phyloP scores from a whole-genome alignment of 441 rosid genomes.

The Biscutella auriculata region DNA sequence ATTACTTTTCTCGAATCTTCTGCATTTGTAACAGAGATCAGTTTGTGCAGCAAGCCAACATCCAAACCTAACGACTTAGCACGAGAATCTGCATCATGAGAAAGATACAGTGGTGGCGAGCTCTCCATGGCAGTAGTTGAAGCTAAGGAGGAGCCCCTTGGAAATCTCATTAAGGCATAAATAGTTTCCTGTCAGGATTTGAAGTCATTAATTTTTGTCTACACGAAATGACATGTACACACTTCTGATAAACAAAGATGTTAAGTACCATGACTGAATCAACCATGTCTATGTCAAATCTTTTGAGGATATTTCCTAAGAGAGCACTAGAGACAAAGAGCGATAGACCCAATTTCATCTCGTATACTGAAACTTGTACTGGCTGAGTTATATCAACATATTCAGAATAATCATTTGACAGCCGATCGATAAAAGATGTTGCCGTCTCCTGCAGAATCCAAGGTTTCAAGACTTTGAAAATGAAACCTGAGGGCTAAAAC shows the following conservation, averaged over 20 bases:
- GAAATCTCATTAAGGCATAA: slow-evolving; percentile 73
- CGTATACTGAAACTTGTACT: slow-evolving; percentile 83
- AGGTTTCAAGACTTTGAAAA: slow-evolving; percentile 10
- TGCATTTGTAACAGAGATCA: slow-evolving; percentile 41
- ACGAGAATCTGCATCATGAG: slow-evolving; percentile 27
- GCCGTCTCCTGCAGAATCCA: slow-evolving; percentile 63
- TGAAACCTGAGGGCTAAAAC: not conserved
- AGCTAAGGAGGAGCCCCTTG: slow-evolving; percentile 33
- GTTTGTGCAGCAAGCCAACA: slow-evolving; percentile 48
- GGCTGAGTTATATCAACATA: slow-evolving; percentile 78
- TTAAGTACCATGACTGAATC: slow-evolving; percentile 50
- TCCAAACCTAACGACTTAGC: slow-evolving; percentile 33
- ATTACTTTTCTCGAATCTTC: slow-evolving; percentile 38
- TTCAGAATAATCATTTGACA: slow-evolving; percentile 56
- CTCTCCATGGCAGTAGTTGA: slow-evolving; percentile 22
- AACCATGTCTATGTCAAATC: slow-evolving; percentile 35
- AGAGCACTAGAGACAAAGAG: slow-evolving; percentile 45
- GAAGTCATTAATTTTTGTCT: slow-evolving; percentile 17
- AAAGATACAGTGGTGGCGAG: slow-evolving; percentile 26
- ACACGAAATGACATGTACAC: not conserved
- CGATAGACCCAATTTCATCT: slow-evolving; percentile 83
- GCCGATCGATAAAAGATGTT: slow-evolving; percentile 43
- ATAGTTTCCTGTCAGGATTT: slow-evolving; percentile 52
- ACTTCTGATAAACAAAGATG: not conserved
- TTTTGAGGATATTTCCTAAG: slow-evolving; percentile 29